Evolutionary conservation across 495 filamentous ascomycete genomes (phyloP).

Genomic region (Lentithecium fluviatile): DNA sequence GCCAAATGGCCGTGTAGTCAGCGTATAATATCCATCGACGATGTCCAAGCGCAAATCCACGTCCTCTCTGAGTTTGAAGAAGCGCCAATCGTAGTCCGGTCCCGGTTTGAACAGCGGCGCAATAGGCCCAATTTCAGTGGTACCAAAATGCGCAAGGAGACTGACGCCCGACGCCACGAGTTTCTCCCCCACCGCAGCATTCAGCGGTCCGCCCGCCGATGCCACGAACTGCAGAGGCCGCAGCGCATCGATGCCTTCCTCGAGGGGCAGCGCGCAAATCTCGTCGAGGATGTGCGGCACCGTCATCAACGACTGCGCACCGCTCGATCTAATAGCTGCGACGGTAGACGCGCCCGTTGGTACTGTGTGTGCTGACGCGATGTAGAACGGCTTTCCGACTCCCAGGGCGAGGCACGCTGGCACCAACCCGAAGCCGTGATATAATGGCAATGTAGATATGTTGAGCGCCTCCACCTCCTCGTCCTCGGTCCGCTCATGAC

Average conservation of each 20-base stretch:
- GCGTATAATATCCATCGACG: neutral
- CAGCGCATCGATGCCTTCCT: slow-evolving; percentile 37
- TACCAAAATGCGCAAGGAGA: slow-evolving; percentile 45
- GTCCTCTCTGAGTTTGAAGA: slow-evolving; percentile 44
- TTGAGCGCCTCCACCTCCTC: no score
- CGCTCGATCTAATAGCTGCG: slow-evolving; percentile 29
- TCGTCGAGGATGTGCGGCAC: slow-evolving; percentile 52
- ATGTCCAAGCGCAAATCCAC: slow-evolving; percentile 2
- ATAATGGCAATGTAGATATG: slow-evolving; percentile 48
- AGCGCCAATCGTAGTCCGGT: slow-evolving; percentile 43
- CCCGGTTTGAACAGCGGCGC: slow-evolving; percentile 17
- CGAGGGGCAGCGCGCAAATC: slow-evolving; percentile 36
- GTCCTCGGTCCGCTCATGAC: no score
- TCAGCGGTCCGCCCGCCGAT: slow-evolving; percentile 47
- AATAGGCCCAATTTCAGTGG: slow-evolving; percentile 45
- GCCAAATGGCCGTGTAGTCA: neutral
- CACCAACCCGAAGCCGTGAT: slow-evolving; percentile 48
- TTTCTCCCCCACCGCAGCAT: slow-evolving; percentile 25
- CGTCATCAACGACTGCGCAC: slow-evolving; percentile 46
- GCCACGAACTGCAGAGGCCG: slow-evolving; percentile 45
- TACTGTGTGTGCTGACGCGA: slow-evolving; percentile 40
- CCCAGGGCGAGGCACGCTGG: slow-evolving; percentile 45
- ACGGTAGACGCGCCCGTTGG: slow-evolving; percentile 39
- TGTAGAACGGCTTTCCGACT: slow-evolving; percentile 46
- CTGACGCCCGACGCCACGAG: slow-evolving; percentile 35